Percentiles rank a stretch among this genome's conserved stretches.
phyloP scores from a whole-genome alignment of 352 stramenopile species.

The Pythium aphanidermatum region DNA sequence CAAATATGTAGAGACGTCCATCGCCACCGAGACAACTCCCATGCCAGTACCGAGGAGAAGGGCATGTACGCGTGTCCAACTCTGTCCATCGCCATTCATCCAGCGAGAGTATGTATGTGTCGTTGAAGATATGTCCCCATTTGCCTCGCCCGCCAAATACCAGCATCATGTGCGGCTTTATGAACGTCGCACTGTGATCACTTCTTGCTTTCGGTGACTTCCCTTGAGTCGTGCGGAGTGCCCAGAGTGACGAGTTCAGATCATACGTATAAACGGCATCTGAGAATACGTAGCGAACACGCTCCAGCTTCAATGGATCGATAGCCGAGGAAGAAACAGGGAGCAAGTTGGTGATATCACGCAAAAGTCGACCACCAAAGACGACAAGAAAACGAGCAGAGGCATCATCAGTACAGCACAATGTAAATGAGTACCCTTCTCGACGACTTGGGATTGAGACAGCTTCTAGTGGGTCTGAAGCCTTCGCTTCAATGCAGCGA shows the following conservation, averaged over 20 bases:
- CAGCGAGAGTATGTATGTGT: conserved; percentile 43
- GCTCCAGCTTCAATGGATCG: conserved; percentile 46
- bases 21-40: conserved; percentile 15
- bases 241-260: conserved; percentile 28
- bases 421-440: conserved; percentile 57
- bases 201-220: conserved; percentile 34
- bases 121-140: conserved; percentile 44
- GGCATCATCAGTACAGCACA: conserved; percentile 19
- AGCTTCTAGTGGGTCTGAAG: conserved; percentile 30
- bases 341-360: conserved; percentile 39
- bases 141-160: conserved; percentile 48
- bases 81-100: conserved; percentile 40
- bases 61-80: conserved; percentile 6
- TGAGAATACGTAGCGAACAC: conserved; percentile 50
- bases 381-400: conserved; percentile 20
- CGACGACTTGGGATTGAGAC: conserved; percentile 45
- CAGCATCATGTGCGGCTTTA: conserved; percentile 37
- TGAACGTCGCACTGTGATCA: conserved; percentile 51
- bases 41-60: conserved; percentile 22
- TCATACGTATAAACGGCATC: conserved; percentile 56
- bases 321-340: conserved; percentile 10
- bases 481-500: conserved; percentile 7
- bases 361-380: conserved; percentile 50
- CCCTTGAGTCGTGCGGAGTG: conserved; percentile 30
- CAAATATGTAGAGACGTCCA: conserved; percentile 48